Base-by-base conservation (phyloP, 371 early-diverging fungal genomes). In the Mucor irregularis region DNA sequence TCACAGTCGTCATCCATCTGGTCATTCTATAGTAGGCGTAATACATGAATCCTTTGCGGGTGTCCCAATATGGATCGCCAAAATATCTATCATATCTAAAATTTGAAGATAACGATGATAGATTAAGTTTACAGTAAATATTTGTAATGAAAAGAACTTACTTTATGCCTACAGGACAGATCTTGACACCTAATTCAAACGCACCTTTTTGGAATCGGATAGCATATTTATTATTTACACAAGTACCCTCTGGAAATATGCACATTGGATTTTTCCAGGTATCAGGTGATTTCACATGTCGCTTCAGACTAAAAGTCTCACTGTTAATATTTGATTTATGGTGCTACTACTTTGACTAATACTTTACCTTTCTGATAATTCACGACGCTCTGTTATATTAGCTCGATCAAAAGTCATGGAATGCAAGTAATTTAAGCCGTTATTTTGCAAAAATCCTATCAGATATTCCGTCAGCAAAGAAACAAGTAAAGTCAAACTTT, bases 201-300 rank as follows among this genome's bases (percentile, higher is more conserved):
- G 90, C 92, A 4, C 94, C 92, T 57, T 92, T 93, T 60, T 93
- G 94, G 68, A 91, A 93, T 22, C 92, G 80, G 31, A 93, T 90
- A 0, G 86, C 80, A 60, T 86, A 88, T 56, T 89, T 82, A 68
- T 93, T 93, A 58, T 92, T 92, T 25, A 93, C 92, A 68, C 92
- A 92, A 5, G 92, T 91, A 6, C 92, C 92, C 71, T 93, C 94
- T n/a, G 94, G 94, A 69, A 93, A 93, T 21, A 93, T 86, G 21
- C 92, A 68, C 71, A 93, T 75, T 43, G 75, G 75, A 31, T 71
- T 75, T 10, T 65, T 65, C 69, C 71, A 67, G 10, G 69, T 75
- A 8, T 50, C 58, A 11, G 67, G 49, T 35, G 58, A 61, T 43
- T 62, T 44, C 5, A 75, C 75, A 67, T 75, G 75, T 33, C 55